These are phyloP conservation scores for Noccaea bulbosa DNA, from an alignment of 345 rosid species.

Conservation along the genomic window DNA sequence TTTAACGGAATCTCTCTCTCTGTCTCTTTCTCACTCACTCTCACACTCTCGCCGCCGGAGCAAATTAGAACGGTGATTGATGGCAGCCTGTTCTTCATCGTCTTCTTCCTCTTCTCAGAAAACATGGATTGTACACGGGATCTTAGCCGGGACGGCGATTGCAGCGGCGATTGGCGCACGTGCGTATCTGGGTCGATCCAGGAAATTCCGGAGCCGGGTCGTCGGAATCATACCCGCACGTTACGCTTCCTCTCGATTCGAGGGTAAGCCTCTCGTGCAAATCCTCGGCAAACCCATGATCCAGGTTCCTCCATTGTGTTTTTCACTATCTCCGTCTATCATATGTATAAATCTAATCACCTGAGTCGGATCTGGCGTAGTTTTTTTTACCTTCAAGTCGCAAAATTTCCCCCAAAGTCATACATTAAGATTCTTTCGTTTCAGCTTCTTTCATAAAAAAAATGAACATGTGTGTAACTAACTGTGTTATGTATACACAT, in stretches of 20 bases:
- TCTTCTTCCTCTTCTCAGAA: constrained; percentile 48
- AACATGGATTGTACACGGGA: constrained; percentile 69
- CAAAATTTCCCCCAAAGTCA: background rate
- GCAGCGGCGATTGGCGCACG: constrained; percentile 69
- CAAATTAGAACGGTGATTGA: constrained; percentile 31
- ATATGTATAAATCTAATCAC: background rate
- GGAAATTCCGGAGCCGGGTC: constrained; percentile 73
- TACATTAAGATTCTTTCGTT: no score
- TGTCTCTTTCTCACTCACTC: background rate
- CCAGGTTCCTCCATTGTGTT: constrained; percentile 56
- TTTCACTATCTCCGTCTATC: background rate
- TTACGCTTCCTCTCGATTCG: constrained; percentile 85
- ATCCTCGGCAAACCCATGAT: constrained; percentile 99
- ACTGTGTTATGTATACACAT: no score
- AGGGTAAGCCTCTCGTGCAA: constrained; percentile 85
- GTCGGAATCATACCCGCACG: constrained; percentile 97
- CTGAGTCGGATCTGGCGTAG: background rate
- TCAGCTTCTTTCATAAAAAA: no score
- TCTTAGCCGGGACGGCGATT: constrained; percentile 72
- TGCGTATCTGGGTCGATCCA: constrained; percentile 61
- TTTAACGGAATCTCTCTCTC: background rate
- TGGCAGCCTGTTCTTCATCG: constrained; percentile 49
- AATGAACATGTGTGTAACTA: no score
- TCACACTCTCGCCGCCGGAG: constrained; percentile 11
- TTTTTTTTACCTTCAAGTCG: background rate